A percentile compares a stretch with the other conserved stretches of the same genome.
Evolutionary conservation across 352 stramenopile species (phyloP).

Genomic region (Phytophthora aleatoria): DNA sequence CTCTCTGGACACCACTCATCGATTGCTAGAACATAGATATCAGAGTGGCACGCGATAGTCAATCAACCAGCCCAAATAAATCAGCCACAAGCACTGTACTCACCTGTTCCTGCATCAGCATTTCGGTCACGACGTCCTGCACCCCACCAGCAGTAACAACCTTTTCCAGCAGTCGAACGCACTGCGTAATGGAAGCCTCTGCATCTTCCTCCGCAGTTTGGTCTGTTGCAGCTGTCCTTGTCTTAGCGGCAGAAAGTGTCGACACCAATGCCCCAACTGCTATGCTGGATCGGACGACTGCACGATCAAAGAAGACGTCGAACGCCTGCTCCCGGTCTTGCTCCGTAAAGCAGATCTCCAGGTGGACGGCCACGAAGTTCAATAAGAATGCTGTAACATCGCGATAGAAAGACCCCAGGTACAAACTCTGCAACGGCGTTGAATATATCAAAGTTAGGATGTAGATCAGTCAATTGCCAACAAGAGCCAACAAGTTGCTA

Average conservation of each 20-base stretch:
- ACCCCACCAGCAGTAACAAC: slow-evolving; percentile 34
- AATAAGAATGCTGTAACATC: slow-evolving; percentile 60
- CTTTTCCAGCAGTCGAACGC: slow-evolving; percentile 50
- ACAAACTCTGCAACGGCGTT: slow-evolving; percentile 41
- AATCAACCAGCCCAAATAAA: background rate
- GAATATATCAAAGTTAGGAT: background rate
- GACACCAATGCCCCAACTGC: slow-evolving; percentile 39
- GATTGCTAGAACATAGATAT: slow-evolving; percentile 17
- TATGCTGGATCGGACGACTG: slow-evolving; percentile 40
- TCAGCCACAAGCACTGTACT: slow-evolving; percentile 4
- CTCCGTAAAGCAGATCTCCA: slow-evolving; percentile 55
- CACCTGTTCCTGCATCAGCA: slow-evolving; percentile 46
- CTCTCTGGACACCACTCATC: slow-evolving; percentile 11
- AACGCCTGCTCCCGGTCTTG: slow-evolving; percentile 48
- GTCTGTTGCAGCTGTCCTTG: background rate
- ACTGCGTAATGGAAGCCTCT: slow-evolving; percentile 47
- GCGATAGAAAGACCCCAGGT: slow-evolving; percentile 59
- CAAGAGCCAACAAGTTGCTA: slow-evolving; percentile 20
- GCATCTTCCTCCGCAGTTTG: slow-evolving; percentile 32
- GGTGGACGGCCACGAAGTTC: slow-evolving; percentile 53
- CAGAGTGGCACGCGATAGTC: background rate
- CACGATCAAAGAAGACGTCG: slow-evolving; percentile 62
- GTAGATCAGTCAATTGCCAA: background rate
- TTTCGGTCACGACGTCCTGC: slow-evolving; percentile 34
- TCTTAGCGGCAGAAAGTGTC: slow-evolving; percentile 40